Evolutionary conservation across 2,329 filamentous ascomycete species (phyloP), one percentile per base, ranked within the genome.

Genomic region (Botrytis squamosa): DNA sequence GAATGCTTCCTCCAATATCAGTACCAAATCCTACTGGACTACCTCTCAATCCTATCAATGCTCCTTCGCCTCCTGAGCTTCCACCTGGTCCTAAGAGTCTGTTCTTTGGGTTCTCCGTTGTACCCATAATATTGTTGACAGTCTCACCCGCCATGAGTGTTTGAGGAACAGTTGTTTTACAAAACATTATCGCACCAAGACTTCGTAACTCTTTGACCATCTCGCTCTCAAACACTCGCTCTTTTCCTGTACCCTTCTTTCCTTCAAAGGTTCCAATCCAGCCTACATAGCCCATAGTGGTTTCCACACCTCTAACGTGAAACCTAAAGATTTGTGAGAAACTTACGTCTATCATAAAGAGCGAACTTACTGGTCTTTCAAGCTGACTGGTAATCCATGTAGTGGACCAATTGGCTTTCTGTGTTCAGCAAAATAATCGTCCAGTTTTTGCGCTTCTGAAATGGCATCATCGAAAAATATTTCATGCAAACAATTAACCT

Each of bases 261-360:
- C 87, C 89, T 80, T 91, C 82, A 76, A 90, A 88, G 0, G 87
- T 88, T 10, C 86, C 87, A n/a, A 91, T 87, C 85, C 89, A 90
- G 74, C 89, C 88, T 38, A 91, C 84, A 77, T 91, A 91, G 20
- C 89, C 89, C 84, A 91, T 91, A 29, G 77, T 82, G 64, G 77
- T 80, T 76, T 77, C 79, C 38, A 79, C 81, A 73, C 77, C 81
- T 75, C 75, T 81, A 55, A 78, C 80, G 76, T 77, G 80, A 75
- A 77, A 81, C 75, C 71, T 73, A 18, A 10, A 55, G 33, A 63
- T 0, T 62, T 16, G 29, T 70, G 36, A 73, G 71, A 52, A 70
- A 33, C 36, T 38, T 33, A 6, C 29, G 20, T 40, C 16, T 12
- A 44, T 1, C 9, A 22, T 2, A 38, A 5, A 20, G 36, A 20